phyloP scores from a whole-genome alignment of 2,329 filamentous ascomycete species.

The Verticillium alfalfae region DNA sequence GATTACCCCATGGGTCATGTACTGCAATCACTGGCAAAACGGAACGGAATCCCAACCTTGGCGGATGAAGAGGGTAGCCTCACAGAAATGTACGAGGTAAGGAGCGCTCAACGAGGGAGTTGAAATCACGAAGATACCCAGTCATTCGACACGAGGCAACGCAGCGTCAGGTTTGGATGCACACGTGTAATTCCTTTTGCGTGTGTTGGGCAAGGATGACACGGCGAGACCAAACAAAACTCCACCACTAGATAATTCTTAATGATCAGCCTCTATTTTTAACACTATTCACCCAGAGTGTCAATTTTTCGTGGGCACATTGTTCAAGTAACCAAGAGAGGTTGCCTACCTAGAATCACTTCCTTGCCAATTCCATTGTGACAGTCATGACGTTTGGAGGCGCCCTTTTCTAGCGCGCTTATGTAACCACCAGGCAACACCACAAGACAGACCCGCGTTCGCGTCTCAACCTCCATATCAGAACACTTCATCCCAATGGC shows the following conservation, averaged over 20 bases:
- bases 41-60: conserved; percentile 25
- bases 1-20: conserved; percentile 64
- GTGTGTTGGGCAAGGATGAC: not conserved
- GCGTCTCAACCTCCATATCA: not conserved
- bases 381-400: not conserved
- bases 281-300: not conserved
- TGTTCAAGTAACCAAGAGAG: not conserved
- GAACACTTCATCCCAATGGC: no score
- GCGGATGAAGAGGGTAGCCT: conserved; percentile 13
- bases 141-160: not conserved
- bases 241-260: not conserved
- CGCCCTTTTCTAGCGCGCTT: not conserved
- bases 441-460: no score
- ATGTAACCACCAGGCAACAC: not conserved
- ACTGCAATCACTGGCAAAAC: conserved; percentile 48
- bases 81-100: conserved; percentile 22
- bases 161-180: not conserved
- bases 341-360: no score
- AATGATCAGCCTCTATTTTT: not conserved
- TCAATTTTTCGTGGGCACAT: not conserved
- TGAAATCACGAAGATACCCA: not conserved
- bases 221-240: not conserved
- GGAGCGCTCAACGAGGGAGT: not conserved
- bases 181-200: not conserved
- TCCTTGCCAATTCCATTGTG: no score